These are phyloP conservation scores for Hirschioporus abietinus DNA, from an alignment of 768 basidiomycete genomes.

Conservation along the genomic window DNA sequence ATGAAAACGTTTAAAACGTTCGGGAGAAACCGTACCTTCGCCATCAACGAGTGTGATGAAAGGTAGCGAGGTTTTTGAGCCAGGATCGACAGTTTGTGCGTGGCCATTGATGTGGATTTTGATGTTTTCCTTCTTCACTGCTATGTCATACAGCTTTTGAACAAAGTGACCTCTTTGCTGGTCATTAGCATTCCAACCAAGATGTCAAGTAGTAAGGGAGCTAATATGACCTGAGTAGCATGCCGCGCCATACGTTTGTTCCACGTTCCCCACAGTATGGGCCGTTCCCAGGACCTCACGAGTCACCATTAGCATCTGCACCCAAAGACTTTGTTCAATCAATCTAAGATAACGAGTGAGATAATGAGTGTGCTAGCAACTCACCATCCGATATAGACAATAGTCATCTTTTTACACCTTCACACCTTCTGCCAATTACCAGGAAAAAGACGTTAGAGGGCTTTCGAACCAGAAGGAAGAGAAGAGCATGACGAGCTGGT, in stretches of 20 bases:
- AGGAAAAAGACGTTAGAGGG: neutral
- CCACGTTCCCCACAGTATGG: neutral
- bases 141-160: neutral
- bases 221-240: neutral
- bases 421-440: neutral
- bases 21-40: too few relatives aligned
- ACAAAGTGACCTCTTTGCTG: neutral
- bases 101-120: neutral
- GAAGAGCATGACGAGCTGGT: neutral
- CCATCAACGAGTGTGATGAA: slow-evolving; percentile 4
- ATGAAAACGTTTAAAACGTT: too few relatives aligned
- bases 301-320: neutral
- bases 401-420: neutral
- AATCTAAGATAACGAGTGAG: too few relatives aligned
- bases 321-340: neutral
- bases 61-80: neutral
- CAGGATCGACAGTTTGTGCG: neutral
- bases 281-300: neutral
- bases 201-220: neutral
- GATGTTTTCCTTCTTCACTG: neutral
- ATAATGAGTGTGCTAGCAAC: neutral
- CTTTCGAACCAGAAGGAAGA: neutral
- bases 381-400: neutral
- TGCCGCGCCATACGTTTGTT: neutral
- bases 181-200: neutral